Evolutionary conservation across 768 basidiomycete species (phyloP).

Genomic region (Terana coerulea): DNA sequence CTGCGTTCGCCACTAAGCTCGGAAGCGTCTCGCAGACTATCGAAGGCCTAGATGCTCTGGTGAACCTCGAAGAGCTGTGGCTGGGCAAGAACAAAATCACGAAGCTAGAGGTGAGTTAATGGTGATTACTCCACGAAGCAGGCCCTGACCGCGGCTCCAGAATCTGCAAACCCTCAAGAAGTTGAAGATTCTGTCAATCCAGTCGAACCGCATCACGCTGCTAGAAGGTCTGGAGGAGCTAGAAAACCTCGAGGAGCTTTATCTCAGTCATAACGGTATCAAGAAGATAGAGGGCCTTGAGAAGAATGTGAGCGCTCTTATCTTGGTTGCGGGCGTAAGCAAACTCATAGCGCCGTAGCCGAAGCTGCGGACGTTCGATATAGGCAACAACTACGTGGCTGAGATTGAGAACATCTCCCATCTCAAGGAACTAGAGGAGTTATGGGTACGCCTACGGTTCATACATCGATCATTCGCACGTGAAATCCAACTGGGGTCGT

Average conservation of each 20-base stretch:
- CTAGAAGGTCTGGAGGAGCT: constrained; percentile 78
- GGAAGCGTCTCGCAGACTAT: constrained; percentile 57
- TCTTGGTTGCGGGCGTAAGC: neutral
- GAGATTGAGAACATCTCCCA: constrained; percentile 82
- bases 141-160: constrained; percentile 32
- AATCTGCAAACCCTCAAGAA: constrained; percentile 66
- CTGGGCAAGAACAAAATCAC: constrained; percentile 97
- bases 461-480: neutral
- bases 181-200: constrained; percentile 83
- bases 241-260: constrained; percentile 78
- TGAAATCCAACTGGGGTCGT: neutral
- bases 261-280: constrained; percentile 92
- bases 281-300: constrained; percentile 80
- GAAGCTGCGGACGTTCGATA: constrained; percentile 81
- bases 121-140: neutral
- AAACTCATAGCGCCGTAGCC: constrained; percentile 29
- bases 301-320: constrained; percentile 55
- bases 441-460: constrained; percentile 82
- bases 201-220: constrained; percentile 90
- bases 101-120: constrained; percentile 65
- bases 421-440: constrained; percentile 74
- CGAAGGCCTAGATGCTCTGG: constrained; percentile 75
- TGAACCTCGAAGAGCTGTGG: constrained; percentile 91
- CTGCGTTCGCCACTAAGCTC: neutral
- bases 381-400: constrained; percentile 81